phyloP scores from a whole-genome alignment of 1,284 basidiomycete species.

The Sparassis latifolia region DNA sequence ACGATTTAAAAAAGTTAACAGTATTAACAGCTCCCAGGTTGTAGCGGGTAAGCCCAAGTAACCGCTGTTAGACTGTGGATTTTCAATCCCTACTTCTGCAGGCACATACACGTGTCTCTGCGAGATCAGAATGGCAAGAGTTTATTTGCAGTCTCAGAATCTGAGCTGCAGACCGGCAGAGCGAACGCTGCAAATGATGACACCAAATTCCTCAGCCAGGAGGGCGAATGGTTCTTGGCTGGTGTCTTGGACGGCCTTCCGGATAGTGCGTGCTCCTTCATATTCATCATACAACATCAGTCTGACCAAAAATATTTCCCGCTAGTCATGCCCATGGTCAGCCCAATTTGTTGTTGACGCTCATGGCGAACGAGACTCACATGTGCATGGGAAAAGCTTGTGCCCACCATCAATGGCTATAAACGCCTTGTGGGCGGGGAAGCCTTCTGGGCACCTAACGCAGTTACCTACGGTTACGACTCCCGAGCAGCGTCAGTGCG shows the following conservation, averaged over 20 bases:
- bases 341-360: background rate
- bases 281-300: background rate
- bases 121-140: constrained; percentile 68
- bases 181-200: constrained; percentile 71
- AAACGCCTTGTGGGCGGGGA: constrained; percentile 95
- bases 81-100: constrained; percentile 21
- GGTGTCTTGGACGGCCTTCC: constrained; percentile 85
- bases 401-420: constrained; percentile 96
- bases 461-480: constrained; percentile 92
- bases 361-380: background rate
- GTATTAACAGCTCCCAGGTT: constrained; percentile 69
- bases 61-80: no score
- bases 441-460: constrained; percentile 92
- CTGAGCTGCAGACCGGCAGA: constrained; percentile 57
- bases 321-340: constrained; percentile 22
- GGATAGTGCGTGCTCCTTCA: constrained; percentile 53
- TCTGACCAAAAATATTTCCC: constrained; percentile 4
- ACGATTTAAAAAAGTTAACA: background rate
- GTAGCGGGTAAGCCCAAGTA: constrained; percentile 64
- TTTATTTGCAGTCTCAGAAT: constrained; percentile 66
- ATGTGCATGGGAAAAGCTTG: constrained; percentile 44
- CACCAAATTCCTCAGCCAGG: constrained; percentile 77
- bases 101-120: constrained; percentile 90
- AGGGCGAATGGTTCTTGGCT: constrained; percentile 90
- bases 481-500: constrained; percentile 88